Percentiles rank a stretch among this genome's conserved stretches.
Evolutionary conservation across 805 yeast species (phyloP).

Genomic region (Pichia deserticola): DNA sequence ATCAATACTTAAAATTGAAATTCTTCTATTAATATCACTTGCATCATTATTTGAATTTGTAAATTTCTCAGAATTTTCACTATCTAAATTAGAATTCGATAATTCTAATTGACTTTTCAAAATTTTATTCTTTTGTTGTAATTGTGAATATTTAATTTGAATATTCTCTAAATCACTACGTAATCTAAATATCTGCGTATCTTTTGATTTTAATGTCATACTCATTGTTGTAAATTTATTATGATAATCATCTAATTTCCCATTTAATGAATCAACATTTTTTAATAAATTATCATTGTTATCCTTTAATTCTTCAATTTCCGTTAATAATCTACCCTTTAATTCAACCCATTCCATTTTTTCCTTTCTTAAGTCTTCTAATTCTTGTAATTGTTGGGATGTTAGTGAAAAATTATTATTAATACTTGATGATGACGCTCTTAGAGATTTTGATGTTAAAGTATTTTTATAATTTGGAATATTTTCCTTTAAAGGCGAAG

Average conservation of each 20-base stretch:
- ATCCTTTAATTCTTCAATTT: constrained; percentile 23
- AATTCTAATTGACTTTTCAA: constrained; percentile 12
- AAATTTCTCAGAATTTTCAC: not conserved
- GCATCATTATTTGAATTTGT: constrained; percentile 4
- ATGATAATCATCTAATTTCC: constrained; percentile 34
- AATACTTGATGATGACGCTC: constrained; percentile 12
- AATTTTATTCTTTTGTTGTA: constrained; percentile 17
- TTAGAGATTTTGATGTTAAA: constrained; percentile 23
- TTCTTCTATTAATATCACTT: constrained; percentile 26
- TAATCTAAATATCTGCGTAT: constrained; percentile 56
- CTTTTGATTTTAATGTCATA: constrained; percentile 55
- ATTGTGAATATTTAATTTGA: constrained; percentile 36
- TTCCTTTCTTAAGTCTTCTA: constrained; percentile 46
- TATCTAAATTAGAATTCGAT: constrained; percentile 4
- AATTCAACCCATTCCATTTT: constrained; percentile 41
- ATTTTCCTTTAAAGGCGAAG: constrained; percentile 53
- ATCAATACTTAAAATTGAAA: constrained; percentile 28
- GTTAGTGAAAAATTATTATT: constrained; percentile 1
- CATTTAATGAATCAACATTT: constrained; percentile 30
- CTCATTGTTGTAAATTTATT: constrained; percentile 45
- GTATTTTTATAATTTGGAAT: constrained; percentile 16
- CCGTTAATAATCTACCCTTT: constrained; percentile 23
- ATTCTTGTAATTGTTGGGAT: constrained; percentile 34
- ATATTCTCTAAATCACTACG: constrained; percentile 56
- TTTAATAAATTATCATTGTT: constrained; percentile 27